phyloP scores from a whole-genome alignment of 2,329 filamentous ascomycete species.

The Colletotrichum orbiculare region DNA sequence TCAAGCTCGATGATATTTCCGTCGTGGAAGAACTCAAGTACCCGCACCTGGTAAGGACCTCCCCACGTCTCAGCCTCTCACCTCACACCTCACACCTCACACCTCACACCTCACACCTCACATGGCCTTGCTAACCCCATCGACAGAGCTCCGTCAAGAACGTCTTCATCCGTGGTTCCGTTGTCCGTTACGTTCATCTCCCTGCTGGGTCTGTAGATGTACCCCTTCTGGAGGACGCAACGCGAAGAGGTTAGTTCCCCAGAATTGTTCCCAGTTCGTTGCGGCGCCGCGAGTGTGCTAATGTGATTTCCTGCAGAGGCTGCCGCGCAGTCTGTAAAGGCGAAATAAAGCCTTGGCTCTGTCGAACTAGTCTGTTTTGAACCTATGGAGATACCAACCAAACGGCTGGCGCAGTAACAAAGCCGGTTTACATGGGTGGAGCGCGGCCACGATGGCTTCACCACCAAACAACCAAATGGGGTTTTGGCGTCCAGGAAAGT shows the following conservation, averaged over 20 bases:
- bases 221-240: constrained; percentile 89
- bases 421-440: constrained; percentile 10
- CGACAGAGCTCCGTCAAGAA: constrained; percentile 83
- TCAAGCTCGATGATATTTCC: constrained; percentile 95
- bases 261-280: neutral
- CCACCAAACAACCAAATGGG: constrained; percentile 2
- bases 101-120: neutral
- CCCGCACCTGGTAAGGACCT: constrained; percentile 79
- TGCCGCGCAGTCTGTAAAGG: constrained; percentile 67
- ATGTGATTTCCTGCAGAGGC: constrained; percentile 56
- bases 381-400: constrained; percentile 1
- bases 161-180: constrained; percentile 93
- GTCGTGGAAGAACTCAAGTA: constrained; percentile 95
- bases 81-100: neutral
- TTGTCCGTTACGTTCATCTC: constrained; percentile 92
- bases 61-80: too few species aligned
- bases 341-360: constrained; percentile 50
- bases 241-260: constrained; percentile 75
- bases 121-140: neutral
- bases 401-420: constrained; percentile 28
- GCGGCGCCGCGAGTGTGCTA: constrained; percentile 4
- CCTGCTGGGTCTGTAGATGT: constrained; percentile 86
- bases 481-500: constrained; percentile 5
- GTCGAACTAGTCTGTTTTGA: neutral
- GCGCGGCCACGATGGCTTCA: neutral